Evolutionary conservation across 2,329 filamentous ascomycete species (phyloP).

Genomic region (Gyromitra esculenta): DNA sequence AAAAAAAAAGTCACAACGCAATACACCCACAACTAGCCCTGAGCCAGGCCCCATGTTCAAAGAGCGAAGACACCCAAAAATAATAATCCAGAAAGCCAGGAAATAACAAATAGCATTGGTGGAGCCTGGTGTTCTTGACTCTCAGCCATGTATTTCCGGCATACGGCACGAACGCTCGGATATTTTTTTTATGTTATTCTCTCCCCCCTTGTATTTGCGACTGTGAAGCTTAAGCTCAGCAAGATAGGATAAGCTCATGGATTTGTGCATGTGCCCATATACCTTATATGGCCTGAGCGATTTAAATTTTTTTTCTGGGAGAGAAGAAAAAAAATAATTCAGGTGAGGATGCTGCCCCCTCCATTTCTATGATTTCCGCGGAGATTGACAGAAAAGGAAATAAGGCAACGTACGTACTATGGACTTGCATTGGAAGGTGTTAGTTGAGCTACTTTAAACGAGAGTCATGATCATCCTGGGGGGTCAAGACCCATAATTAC

Average conservation of each 20-base stretch:
- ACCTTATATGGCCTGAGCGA: slow-evolving; percentile 24
- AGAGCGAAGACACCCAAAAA: too few relatives aligned
- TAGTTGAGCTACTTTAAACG: too few relatives aligned
- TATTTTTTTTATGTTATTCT: slow-evolving; percentile 9
- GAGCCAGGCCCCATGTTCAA: not conserved
- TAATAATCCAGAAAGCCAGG: not conserved
- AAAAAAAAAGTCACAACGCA: slow-evolving; percentile 8
- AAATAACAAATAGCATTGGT: slow-evolving; percentile 23
- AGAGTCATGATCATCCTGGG: too few relatives aligned
- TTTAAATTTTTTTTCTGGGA: not conserved
- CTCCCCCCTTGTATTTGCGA: not conserved
- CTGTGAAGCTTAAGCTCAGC: not conserved
- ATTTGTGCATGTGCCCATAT: slow-evolving; percentile 7
- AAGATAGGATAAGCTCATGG: not conserved
- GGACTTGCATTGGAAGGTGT: too few relatives aligned
- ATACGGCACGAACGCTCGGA: slow-evolving; percentile 40
- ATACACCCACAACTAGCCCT: not conserved
- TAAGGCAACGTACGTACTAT: too few relatives aligned
- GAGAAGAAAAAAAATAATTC: not conserved
- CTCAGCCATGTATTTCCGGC: not conserved
- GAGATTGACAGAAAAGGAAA: not conserved
- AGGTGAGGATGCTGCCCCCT: not conserved
- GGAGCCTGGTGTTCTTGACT: not conserved
- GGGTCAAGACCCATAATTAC: too few relatives aligned
- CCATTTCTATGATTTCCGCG: slow-evolving; percentile 30